These are phyloP conservation scores for Mentha longifolia DNA, from an alignment of 257 asterid species.

Conservation along the genomic window DNA sequence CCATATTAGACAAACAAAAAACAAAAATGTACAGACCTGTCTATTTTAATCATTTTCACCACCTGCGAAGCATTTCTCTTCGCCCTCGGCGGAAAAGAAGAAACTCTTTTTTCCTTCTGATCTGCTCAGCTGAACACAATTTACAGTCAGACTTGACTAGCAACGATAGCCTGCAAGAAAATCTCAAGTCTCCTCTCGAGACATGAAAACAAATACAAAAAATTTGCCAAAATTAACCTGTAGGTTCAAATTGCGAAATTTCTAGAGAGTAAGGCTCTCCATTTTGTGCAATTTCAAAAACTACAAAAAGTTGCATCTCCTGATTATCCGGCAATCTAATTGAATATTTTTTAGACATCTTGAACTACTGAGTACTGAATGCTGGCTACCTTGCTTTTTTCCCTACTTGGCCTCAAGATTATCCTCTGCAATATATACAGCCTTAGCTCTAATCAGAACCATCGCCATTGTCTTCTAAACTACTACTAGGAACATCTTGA, in stretches of 20 bases:
- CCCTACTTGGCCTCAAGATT: constrained; percentile 28
- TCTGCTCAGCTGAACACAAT: constrained; percentile 25
- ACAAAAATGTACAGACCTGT: constrained; percentile 17
- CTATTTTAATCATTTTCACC: constrained; percentile 22
- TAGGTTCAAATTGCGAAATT: constrained; percentile 28
- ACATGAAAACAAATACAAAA: constrained; percentile 23
- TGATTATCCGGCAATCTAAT: no score
- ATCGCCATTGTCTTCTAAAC: constrained; percentile 33
- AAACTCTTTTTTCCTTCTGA: background rate
- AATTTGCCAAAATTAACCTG: constrained; percentile 24
- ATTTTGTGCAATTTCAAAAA: constrained; percentile 37
- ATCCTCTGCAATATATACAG: constrained; percentile 33
- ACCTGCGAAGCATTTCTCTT: constrained; percentile 10
- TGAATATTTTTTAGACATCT: no score
- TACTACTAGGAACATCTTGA: constrained; percentile 33
- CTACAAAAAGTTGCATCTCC: constrained; percentile 11
- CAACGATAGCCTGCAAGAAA: constrained; percentile 14
- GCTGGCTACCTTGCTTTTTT: constrained; percentile 6
- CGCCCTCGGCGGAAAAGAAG: constrained; percentile 20
- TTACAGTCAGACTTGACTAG: constrained; percentile 30
- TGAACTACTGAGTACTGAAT: constrained; percentile 12
- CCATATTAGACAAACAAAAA: background rate
- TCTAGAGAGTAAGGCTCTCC: constrained; percentile 13
- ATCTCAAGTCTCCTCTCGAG: constrained; percentile 13
- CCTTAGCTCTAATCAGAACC: constrained; percentile 27